Evolutionary conservation across 495 filamentous ascomycete species (phyloP).

Genomic region (Penicillium alfredii): DNA sequence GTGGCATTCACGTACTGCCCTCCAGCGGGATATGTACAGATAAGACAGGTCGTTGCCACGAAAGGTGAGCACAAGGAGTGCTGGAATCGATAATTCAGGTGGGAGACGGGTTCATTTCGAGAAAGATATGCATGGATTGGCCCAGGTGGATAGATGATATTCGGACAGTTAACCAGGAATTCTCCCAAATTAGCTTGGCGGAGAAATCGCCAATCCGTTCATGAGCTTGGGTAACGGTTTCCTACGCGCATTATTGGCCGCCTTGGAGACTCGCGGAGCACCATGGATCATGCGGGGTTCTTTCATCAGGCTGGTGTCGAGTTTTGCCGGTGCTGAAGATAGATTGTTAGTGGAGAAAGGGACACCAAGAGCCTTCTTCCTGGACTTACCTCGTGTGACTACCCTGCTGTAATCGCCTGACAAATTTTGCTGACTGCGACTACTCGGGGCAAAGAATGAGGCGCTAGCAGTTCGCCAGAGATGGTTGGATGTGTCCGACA

Average conservation of each 20-base stretch:
- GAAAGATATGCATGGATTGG: slow-evolving; percentile 1
- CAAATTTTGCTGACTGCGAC: slow-evolving; percentile 51
- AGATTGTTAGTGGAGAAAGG: slow-evolving; percentile 10
- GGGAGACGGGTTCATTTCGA: neutral
- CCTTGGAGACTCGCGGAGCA: slow-evolving; percentile 59
- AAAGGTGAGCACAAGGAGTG: slow-evolving; percentile 1
- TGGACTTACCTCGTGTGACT: slow-evolving; percentile 51
- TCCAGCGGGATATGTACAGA: slow-evolving; percentile 1
- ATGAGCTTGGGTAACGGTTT: slow-evolving; percentile 73
- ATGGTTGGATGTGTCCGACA: slow-evolving; percentile 83
- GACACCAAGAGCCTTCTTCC: too few relatives aligned
- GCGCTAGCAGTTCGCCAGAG: slow-evolving; percentile 88
- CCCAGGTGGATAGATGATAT: slow-evolving; percentile 7
- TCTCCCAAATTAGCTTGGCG: slow-evolving; percentile 32
- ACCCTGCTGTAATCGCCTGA: slow-evolving; percentile 59
- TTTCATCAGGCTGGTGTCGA: slow-evolving; percentile 82
- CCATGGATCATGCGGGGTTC: slow-evolving; percentile 76
- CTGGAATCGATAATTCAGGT: slow-evolving; percentile 3
- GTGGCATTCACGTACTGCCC: slow-evolving; percentile 3
- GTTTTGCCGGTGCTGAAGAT: slow-evolving; percentile 64
- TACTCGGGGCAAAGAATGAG: slow-evolving; percentile 57
- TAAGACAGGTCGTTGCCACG: neutral
- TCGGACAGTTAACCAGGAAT: too few relatives aligned
- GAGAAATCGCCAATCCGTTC: slow-evolving; percentile 46
- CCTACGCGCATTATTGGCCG: slow-evolving; percentile 52